Conservation (phyloP, 257 asterid species). For the Cinchona pubescens region DNA sequence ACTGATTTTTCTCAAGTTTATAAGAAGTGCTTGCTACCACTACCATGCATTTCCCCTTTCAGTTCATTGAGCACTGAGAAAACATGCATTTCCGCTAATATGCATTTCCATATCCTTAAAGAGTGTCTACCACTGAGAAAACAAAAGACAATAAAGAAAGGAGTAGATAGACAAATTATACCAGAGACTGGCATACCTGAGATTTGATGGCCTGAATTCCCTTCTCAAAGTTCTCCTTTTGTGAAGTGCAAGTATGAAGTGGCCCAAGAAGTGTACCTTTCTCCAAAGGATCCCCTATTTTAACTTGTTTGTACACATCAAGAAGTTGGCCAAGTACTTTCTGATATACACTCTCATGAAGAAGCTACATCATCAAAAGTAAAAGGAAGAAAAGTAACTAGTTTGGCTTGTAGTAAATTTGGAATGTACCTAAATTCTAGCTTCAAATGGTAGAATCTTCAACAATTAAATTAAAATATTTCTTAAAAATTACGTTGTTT, state of each 20-base stretch:
- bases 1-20: background rate
- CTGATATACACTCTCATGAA: conserved; percentile 78
- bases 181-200: conserved; percentile 50
- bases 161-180: background rate
- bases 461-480: background rate
- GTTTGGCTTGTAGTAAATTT: background rate
- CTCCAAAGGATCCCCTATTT: conserved; percentile 89
- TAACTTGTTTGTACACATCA: conserved; percentile 83
- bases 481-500: background rate
- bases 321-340: conserved; percentile 68
- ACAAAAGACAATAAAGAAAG: background rate
- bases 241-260: conserved; percentile 68
- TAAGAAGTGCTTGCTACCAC: background rate
- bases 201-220: conserved; percentile 75
- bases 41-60: background rate
- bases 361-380: conserved; percentile 50
- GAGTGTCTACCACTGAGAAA: background rate
- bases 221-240: conserved; percentile 66
- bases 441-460: background rate
- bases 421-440: background rate
- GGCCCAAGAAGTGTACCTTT: conserved; percentile 92
- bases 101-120: background rate
- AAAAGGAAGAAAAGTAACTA: conserved; percentile 9
- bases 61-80: background rate
- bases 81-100: too few species aligned